Conservation (phyloP, 2,329 filamentous ascomycete genomes). For the Fusarium hainanense region DNA sequence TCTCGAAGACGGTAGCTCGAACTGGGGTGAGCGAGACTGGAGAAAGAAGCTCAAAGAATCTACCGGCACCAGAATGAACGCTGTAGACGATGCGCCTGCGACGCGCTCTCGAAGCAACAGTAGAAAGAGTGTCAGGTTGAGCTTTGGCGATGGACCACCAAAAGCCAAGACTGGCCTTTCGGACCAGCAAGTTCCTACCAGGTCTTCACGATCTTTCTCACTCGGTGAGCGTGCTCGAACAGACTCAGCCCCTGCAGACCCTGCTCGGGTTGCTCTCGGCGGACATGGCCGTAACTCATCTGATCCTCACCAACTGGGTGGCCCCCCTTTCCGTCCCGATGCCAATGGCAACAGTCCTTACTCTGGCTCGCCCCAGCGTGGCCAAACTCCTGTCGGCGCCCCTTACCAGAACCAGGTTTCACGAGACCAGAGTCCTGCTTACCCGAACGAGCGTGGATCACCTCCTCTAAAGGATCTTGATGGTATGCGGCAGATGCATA, state of each 20-base stretch:
- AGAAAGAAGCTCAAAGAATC: conserved; percentile 88
- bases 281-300: conserved; percentile 61
- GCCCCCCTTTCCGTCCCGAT: conserved; percentile 45
- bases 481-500: conserved; percentile 65
- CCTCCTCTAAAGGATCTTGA: conserved; percentile 63
- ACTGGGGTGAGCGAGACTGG: conserved; percentile 91
- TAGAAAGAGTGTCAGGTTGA: conserved; percentile 67
- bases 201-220: conserved; percentile 65
- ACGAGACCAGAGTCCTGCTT: conserved; percentile 65
- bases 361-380: conserved; percentile 50
- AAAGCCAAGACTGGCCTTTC: conserved; percentile 66
- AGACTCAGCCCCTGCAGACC: conserved; percentile 63
- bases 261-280: conserved; percentile 52
- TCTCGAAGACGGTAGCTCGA: conserved; percentile 77
- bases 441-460: conserved; percentile 63
- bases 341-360: conserved; percentile 43
- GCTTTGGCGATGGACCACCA: conserved; percentile 53
- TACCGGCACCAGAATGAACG: conserved; percentile 81
- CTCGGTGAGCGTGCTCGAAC: conserved; percentile 57
- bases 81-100: conserved; percentile 62
- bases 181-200: conserved; percentile 62
- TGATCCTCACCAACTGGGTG: conserved; percentile 52
- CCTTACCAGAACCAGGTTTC: conserved; percentile 59
- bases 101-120: conserved; percentile 65
- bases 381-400: conserved; percentile 52